Base-by-base conservation (phyloP, 805 yeast genomes). In the Hanseniaspora jakobsenii region DNA sequence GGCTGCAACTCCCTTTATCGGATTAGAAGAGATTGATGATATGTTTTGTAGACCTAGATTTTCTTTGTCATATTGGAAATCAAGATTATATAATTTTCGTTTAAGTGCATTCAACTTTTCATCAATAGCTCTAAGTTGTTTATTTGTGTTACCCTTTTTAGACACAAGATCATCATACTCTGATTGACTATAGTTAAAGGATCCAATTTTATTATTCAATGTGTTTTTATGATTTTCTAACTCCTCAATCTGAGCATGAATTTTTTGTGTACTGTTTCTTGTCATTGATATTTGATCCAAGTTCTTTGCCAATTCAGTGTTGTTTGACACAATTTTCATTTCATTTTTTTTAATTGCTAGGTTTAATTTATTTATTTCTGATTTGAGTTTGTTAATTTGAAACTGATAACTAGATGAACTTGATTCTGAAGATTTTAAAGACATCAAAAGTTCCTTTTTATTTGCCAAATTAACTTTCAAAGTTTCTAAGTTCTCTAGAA, bases 1-100 rank as follows among this genome's bases (percentile, higher is more conserved):
- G 2, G 94, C 95, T 12, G 89, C 94, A 14, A 86, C 73, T 36
- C 99, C 99, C 55, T 77, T 79, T n/a, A n/a, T n/a, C n/a, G n/a
- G n/a, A n/a, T n/a, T n/a, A n/a, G n/a, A n/a, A n/a, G n/a, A n/a
- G n/a, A n/a, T n/a, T n/a, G n/a, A n/a, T n/a, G n/a, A n/a, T n/a
- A n/a, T n/a, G n/a, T n/a, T n/a, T n/a, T n/a, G n/a, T 55, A 87
- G 83, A 38, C 72, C 61, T 1, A 78, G 65, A 24, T 66, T 57
- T 0, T 95, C 94, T 34, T 62, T 68, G 7, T 77, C 60, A 60
- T 83, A 87, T 29, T 72, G 67, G 57, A 87, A 87, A 35, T 84
- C 94, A 42, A 85, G 62, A 53, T 78, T 78, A 0, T 89, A 77
- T 18, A 81, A 73, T 47, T 67, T 72, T 43, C 93, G n/a, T n/a